These are phyloP conservation scores for Paramyrothecium roridum DNA, from an alignment of 2,329 filamentous ascomycete genomes.

Conservation along the genomic window DNA sequence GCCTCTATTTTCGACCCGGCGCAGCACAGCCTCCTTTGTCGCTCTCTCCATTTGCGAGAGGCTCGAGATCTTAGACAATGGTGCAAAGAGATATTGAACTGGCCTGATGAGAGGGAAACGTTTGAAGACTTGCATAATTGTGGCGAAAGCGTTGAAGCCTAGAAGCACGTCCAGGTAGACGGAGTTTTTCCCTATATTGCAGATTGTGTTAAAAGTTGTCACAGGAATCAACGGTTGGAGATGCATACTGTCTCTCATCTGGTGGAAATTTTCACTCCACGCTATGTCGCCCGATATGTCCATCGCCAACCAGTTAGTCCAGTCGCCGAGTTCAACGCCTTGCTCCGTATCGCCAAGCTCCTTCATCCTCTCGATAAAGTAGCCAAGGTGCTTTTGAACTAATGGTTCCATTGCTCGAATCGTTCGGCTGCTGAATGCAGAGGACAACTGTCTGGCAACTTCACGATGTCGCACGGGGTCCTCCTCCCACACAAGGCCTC, in stretches of 20 bases:
- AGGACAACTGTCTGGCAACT: not conserved
- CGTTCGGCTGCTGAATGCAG: not conserved
- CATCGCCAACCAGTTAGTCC: not conserved
- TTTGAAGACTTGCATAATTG: conserved; percentile 1
- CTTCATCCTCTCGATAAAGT: not conserved
- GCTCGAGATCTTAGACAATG: not conserved
- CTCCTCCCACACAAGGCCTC: not conserved
- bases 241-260: not conserved
- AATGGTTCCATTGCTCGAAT: not conserved
- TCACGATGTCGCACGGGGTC: not conserved
- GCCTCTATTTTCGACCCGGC: not conserved
- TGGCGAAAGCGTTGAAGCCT: not conserved
- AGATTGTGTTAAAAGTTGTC: not conserved
- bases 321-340: not conserved
- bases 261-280: not conserved
- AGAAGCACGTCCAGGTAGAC: not conserved
- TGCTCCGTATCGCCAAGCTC: not conserved
- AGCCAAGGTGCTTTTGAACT: not conserved
- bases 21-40: not conserved
- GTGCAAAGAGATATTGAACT: not conserved
- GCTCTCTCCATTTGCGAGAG: not conserved
- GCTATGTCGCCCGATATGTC: not conserved
- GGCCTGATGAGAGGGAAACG: not conserved
- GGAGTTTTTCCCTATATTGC: not conserved
- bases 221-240: not conserved